phyloP scores from a whole-genome alignment of 257 asterid genomes.

The Solanum etuberosum region DNA sequence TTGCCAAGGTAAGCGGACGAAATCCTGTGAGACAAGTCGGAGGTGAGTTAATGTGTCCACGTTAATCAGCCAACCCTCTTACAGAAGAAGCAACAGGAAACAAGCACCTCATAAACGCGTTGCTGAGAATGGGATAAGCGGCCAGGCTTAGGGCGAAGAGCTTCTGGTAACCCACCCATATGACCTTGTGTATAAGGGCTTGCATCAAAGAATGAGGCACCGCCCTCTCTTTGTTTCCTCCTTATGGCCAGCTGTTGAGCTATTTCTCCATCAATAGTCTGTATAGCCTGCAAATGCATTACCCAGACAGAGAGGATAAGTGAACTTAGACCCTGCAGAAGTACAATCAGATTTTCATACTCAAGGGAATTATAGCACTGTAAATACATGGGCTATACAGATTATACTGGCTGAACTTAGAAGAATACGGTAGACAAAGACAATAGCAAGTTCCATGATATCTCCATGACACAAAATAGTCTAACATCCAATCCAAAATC shows the following conservation, averaged over 20 bases:
- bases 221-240: conserved; percentile 79
- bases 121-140: conserved; percentile 84
- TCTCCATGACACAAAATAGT: not conserved
- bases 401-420: not conserved
- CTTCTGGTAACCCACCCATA: conserved; percentile 74
- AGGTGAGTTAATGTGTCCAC: not conserved
- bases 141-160: conserved; percentile 96
- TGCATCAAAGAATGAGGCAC: conserved; percentile 59
- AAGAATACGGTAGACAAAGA: not conserved
- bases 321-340: not conserved
- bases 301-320: not conserved
- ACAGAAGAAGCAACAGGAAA: not conserved
- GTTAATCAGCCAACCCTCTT: not conserved
- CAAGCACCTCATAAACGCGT: conserved; percentile 85
- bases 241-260: conserved; percentile 65
- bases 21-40: conserved; percentile 45
- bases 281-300: conserved; percentile 54
- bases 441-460: not conserved
- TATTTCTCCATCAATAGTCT: conserved; percentile 84
- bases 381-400: not conserved
- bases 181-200: conserved; percentile 62
- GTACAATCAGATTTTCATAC: not conserved
- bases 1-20: conserved; percentile 93
- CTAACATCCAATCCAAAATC: not conserved
- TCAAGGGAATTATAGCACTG: not conserved